These are phyloP conservation scores for Populus trichocarpa DNA, from an alignment of 441 rosid genomes.

Conservation along the genomic window DNA sequence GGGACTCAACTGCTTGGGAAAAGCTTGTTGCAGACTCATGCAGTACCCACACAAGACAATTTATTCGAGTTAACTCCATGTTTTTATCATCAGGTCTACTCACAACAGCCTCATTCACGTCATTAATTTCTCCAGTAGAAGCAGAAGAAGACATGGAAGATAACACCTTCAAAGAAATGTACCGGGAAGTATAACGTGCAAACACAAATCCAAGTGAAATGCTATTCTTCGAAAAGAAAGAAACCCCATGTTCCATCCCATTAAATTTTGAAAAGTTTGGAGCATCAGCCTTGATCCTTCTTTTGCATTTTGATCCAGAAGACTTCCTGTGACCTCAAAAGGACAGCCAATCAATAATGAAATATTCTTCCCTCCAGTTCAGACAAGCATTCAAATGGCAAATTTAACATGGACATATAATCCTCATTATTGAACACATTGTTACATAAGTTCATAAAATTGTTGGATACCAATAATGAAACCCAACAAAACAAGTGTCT, in stretches of 20 bases:
- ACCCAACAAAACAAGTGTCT: background rate
- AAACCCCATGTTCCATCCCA: slow-evolving; percentile 21
- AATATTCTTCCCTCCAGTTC: background rate
- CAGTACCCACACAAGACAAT: slow-evolving; percentile 56
- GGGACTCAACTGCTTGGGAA: slow-evolving; percentile 46
- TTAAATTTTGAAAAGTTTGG: slow-evolving; percentile 23
- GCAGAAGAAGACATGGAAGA: slow-evolving; percentile 30
- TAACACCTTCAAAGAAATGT: slow-evolving; percentile 26
- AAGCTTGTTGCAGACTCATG: slow-evolving; percentile 64
- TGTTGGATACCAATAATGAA: background rate
- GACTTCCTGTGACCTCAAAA: slow-evolving; percentile 34
- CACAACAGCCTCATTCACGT: slow-evolving; percentile 26
- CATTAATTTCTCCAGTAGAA: slow-evolving; percentile 21
- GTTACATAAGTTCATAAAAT: background rate
- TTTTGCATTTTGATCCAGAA: slow-evolving; percentile 25
- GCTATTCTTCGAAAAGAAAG: slow-evolving; percentile 16
- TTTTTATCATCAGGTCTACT: slow-evolving; percentile 20
- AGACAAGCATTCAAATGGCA: background rate
- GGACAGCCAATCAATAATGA: slow-evolving; percentile 11
- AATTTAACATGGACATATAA: background rate
- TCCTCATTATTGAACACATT: background rate
- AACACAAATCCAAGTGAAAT: slow-evolving; percentile 17
- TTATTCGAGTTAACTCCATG: slow-evolving; percentile 43
- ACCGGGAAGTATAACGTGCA: slow-evolving; percentile 13
- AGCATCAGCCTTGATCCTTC: slow-evolving; percentile 15